Evolutionary conservation across 2,329 filamentous ascomycete species (phyloP), one percentile per base, ranked within the genome.

Genomic region (Fusarium sp.): DNA sequence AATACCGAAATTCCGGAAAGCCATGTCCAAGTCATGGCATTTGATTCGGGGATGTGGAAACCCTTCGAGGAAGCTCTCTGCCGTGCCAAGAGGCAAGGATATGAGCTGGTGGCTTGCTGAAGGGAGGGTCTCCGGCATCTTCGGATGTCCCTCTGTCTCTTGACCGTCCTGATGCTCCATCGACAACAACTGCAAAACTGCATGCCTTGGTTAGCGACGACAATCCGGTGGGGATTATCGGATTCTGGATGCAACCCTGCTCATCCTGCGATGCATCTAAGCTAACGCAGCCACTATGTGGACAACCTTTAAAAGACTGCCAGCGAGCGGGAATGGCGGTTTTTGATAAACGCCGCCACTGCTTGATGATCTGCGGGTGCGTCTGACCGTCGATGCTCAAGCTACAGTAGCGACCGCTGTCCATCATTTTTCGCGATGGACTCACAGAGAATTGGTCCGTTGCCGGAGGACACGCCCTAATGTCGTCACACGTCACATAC

Each of bases 41-140:
- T 23, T 43, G 40, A 34, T 41, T 55, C 53, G 30, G 48, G 39
- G 23, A 41, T 44, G 16, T 43, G 48, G 39, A 23, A 41, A 28
- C 34, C 13, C 18, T 43, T 40, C 18, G 18, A 27, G 56, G 57
- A 44, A 60, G 13, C n/a, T 11, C 15, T 31, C 41, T 60, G 40
- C 43, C 37, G 16, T 59, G 66, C 43, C 62, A 70, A 63, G 66
- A 64, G 39, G 27, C 30, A 7, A 28, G 15, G 40, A 34, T 53
- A 9, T 30, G 13, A 59, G 57, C 27, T 27, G 12, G 48, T 40
- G 34, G 31, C 30, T 46, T 41, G 54, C 39, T 13, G 52, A 47
- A 18, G 28, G 23, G 53, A 46, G 52, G 43, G 30, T 31, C 31
- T 18, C 60, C 53, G 66, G 67, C 59, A 68, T 28, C 50, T 48